Percentiles rank a stretch among this genome's conserved stretches.
Evolutionary conservation across 1,139 yeast genomes (phyloP).

Genomic region (Pichia sp.): DNA sequence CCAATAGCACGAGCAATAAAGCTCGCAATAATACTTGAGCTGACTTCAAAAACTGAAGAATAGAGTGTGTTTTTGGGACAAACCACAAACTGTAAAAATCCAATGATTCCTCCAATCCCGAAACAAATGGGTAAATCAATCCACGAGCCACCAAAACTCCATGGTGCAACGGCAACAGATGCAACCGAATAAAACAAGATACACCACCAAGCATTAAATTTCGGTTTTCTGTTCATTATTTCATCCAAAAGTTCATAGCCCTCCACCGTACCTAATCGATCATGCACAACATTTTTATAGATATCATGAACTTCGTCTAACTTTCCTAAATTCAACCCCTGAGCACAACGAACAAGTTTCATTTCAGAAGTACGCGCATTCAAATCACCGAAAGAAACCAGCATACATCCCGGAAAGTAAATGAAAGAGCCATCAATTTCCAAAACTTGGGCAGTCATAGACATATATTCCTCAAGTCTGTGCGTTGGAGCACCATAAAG

Average conservation of each 20-base stretch:
- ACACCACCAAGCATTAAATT: constrained; percentile 73
- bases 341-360: constrained; percentile 78
- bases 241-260: constrained; percentile 70
- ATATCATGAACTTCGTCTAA: constrained; percentile 76
- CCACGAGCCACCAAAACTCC: constrained; percentile 92
- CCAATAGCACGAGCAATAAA: constrained; percentile 88
- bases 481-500: constrained; percentile 94
- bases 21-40: constrained; percentile 82
- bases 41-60: constrained; percentile 86
- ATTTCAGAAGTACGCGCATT: constrained; percentile 93
- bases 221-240: constrained; percentile 54
- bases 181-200: constrained; percentile 77
- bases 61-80: constrained; percentile 83
- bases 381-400: constrained; percentile 86
- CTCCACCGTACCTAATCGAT: constrained; percentile 78
- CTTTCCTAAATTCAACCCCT: constrained; percentile 79
- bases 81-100: constrained; percentile 71
- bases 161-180: constrained; percentile 77
- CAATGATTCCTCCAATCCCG: constrained; percentile 77
- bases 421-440: constrained; percentile 90
- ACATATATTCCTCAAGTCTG: constrained; percentile 85
- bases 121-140: constrained; percentile 78
- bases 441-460: constrained; percentile 81
- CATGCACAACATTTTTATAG: constrained; percentile 86
- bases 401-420: constrained; percentile 92